Evolutionary conservation across 768 basidiomycete genomes (phyloP).

Genomic region (Termitomyces sp.): DNA sequence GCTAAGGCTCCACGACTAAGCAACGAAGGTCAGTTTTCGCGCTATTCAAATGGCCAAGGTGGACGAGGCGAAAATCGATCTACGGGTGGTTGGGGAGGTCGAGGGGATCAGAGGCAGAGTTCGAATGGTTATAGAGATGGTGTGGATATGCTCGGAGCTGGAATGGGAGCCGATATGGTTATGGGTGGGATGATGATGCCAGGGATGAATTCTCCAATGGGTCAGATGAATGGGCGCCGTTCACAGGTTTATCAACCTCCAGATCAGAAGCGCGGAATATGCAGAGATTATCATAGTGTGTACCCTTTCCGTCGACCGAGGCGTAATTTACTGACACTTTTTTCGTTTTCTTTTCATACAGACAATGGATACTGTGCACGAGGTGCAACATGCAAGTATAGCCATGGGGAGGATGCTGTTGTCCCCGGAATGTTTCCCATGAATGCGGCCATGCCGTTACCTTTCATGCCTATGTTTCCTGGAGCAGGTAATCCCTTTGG

Average conservation of each 20-base stretch:
- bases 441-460: constrained; percentile 43
- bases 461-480: constrained; percentile 72
- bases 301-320: constrained; percentile 10
- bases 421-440: constrained; percentile 66
- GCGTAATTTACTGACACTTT: constrained; percentile 1
- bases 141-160: constrained; percentile 27
- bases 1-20: constrained; percentile 71
- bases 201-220: too few species aligned
- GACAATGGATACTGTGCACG: constrained; percentile 91
- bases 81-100: constrained; percentile 40
- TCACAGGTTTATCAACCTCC: constrained; percentile 65
- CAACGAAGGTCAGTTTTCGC: constrained; percentile 61
- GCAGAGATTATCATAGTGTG: constrained; percentile 92
- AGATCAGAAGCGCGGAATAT: constrained; percentile 73
- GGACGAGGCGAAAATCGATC: constrained; percentile 26
- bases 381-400: constrained; percentile 86
- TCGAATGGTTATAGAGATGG: constrained; percentile 31
- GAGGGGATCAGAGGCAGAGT: constrained; percentile 25
- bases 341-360: constrained; percentile 23
- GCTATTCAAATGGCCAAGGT: constrained; percentile 45
- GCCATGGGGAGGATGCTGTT: constrained; percentile 87
- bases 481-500: constrained; percentile 52
- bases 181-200: constrained; percentile 29
- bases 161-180: constrained; percentile 17
- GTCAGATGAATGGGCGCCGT: constrained; percentile 41